A percentile compares a stretch with the other conserved stretches of the same genome.
These are phyloP conservation scores for Urochloa ruziziensis DNA, from an alignment of 176 grass and related monocot genomes.

Conservation along the genomic window DNA sequence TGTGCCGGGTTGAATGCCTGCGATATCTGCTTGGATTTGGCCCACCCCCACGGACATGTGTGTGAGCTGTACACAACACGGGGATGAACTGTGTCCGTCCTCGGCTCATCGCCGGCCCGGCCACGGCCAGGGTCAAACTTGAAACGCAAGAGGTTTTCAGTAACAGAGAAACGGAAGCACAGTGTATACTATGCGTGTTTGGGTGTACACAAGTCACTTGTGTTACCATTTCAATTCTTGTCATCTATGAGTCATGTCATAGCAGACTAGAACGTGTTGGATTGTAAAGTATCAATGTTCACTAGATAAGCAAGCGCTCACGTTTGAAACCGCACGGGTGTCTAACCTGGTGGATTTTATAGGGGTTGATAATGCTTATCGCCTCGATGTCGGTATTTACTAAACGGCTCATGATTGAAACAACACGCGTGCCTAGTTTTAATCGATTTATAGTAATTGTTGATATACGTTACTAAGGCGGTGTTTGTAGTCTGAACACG, in stretches of 20 bases:
- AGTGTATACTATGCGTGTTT: not conserved
- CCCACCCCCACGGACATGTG: not conserved
- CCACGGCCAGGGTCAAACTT: not conserved
- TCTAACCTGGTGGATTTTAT: too few species aligned
- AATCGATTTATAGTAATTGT: not conserved
- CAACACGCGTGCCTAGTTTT: rapidly evolving
- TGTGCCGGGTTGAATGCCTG: not conserved
- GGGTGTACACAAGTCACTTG: not conserved
- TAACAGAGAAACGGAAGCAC: not conserved
- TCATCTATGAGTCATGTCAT: too few species aligned
- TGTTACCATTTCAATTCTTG: not conserved
- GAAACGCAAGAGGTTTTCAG: not conserved
- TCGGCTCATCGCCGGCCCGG: not conserved
- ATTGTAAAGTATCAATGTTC: too few species aligned
- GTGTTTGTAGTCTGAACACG: rapidly evolving
- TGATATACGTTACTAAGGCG: not conserved
- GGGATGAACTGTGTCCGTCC: not conserved
- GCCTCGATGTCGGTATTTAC: not conserved
- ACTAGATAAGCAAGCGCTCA: not conserved
- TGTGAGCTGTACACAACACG: not conserved
- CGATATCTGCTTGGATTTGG: not conserved
- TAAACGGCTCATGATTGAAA: not conserved
- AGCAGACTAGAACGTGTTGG: too few species aligned
- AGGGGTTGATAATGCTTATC: too few species aligned
- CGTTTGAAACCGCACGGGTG: not conserved